Evolutionary conservation across 2,329 filamentous ascomycete species (phyloP).

Genomic region (Paramyrothecium roridum): DNA sequence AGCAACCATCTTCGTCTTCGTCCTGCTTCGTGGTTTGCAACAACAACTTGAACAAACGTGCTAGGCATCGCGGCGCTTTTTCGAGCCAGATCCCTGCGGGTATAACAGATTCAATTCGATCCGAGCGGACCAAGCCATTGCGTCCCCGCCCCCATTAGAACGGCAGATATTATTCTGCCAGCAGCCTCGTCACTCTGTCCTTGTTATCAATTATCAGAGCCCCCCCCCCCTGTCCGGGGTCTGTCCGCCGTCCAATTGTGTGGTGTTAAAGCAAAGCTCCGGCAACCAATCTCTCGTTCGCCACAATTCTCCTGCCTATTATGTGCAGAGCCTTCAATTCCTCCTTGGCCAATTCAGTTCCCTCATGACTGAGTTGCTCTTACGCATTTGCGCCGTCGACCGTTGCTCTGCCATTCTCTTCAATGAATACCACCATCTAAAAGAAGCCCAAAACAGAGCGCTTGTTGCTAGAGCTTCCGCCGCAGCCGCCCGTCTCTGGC

Average conservation of each 20-base stretch:
- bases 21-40: not conserved
- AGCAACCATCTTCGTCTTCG: not conserved
- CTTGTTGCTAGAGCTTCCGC: slow-evolving; percentile 39
- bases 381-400: slow-evolving; percentile 44
- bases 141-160: not conserved
- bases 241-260: slow-evolving; percentile 1
- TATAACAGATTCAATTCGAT: not conserved
- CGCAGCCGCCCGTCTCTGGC: slow-evolving; percentile 35
- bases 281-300: not conserved
- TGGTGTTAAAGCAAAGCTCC: not conserved
- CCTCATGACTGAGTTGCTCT: slow-evolving; percentile 45
- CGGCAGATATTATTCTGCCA: not conserved
- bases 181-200: not conserved
- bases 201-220: not conserved
- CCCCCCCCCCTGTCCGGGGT: slow-evolving; percentile 1
- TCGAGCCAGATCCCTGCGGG: no score
- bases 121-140: not conserved
- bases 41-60: not conserved
- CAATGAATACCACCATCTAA: slow-evolving; percentile 40
- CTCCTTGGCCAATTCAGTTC: slow-evolving; percentile 14
- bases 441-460: slow-evolving; percentile 34
- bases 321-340: slow-evolving; percentile 13
- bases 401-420: slow-evolving; percentile 42
- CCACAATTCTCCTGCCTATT: slow-evolving; percentile 5
- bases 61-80: not conserved